phyloP scores from a whole-genome alignment of 306 rosid species.

The Gillenia trifoliata region DNA sequence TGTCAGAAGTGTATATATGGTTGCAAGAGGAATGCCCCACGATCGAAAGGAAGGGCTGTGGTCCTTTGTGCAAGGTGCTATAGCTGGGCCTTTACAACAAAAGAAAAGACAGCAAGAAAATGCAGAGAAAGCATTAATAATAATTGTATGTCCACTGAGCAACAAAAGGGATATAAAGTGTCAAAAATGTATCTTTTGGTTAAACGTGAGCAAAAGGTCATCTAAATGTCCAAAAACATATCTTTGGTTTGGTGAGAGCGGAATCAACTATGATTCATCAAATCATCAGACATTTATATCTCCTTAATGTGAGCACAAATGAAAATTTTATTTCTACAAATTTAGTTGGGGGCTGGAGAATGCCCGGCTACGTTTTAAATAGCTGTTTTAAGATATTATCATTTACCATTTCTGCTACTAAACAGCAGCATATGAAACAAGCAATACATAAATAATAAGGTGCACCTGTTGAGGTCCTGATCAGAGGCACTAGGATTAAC shows the following conservation, averaged over 20 bases:
- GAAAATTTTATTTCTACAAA: not conserved
- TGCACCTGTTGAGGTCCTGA: conserved; percentile 94
- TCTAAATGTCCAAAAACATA: not conserved
- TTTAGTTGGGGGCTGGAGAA: too few species aligned
- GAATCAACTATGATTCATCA: not conserved
- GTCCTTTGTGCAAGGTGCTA: conserved; percentile 99
- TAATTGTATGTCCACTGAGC: not conserved
- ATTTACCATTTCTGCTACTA: conserved; percentile 6
- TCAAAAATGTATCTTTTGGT: not conserved
- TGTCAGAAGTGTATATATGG: conserved; percentile 89
- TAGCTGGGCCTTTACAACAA: conserved; percentile 65
- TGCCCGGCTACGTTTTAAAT: not conserved
- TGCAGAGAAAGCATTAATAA: not conserved
- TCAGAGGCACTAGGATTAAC: conserved; percentile 83
- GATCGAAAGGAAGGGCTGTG: conserved; percentile 91
- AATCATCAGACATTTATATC: not conserved
- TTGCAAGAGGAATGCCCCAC: conserved; percentile 96
- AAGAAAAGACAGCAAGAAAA: conserved; percentile 10
- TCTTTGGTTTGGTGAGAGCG: not conserved
- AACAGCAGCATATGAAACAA: conserved; percentile 13
- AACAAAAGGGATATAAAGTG: not conserved
- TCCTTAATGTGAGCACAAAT: not conserved
- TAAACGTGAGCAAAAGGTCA: not conserved
- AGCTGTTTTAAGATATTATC: not conserved
- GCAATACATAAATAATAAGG: conserved; percentile 9